phyloP scores from a whole-genome alignment of 1,284 basidiomycete genomes.

The Anthracocystis walkeri region DNA sequence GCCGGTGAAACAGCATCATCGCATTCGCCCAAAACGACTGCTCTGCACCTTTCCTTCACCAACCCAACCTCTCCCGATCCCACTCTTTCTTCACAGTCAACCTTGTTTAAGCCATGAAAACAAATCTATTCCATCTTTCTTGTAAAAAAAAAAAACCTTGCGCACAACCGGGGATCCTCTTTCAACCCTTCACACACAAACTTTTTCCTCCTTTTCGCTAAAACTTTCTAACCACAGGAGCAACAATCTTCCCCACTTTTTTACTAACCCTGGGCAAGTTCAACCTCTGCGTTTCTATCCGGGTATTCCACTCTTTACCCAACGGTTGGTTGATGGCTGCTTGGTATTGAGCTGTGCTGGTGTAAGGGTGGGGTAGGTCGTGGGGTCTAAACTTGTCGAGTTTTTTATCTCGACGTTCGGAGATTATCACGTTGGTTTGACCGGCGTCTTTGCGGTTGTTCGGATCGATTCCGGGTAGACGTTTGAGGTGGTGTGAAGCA shows the following conservation, averaged over 20 bases:
- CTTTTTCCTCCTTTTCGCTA: not conserved
- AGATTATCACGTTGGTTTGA: conserved; percentile 90
- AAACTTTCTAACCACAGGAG: conserved; percentile 53
- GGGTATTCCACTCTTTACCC: conserved; percentile 93
- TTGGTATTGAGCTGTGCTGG: conserved; percentile 88
- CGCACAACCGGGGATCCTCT: no score
- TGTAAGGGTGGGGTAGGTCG: conserved; percentile 89
- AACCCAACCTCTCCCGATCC: no score
- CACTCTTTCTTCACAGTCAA: no score
- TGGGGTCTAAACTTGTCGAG: conserved; percentile 86
- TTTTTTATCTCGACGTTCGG: conserved; percentile 93
- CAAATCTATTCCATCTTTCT: no score
- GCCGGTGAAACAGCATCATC: no score
- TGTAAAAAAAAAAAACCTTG: no score
- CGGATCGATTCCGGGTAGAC: conserved; percentile 77
- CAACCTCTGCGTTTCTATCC: conserved; percentile 84
- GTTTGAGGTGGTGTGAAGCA: conserved; percentile 27
- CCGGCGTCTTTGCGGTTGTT: conserved; percentile 82
- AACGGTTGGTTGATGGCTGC: conserved; percentile 82
- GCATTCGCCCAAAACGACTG: no score
- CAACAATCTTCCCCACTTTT: conserved; percentile 60
- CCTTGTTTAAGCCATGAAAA: no score
- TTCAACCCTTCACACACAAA: not conserved
- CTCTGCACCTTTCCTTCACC: no score
- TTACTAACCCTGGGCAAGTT: conserved; percentile 62